Evolutionary conservation across 2,329 filamentous ascomycete genomes (phyloP), one percentile per base, ranked within the genome.

Genomic region (Phyllachora maydis): DNA sequence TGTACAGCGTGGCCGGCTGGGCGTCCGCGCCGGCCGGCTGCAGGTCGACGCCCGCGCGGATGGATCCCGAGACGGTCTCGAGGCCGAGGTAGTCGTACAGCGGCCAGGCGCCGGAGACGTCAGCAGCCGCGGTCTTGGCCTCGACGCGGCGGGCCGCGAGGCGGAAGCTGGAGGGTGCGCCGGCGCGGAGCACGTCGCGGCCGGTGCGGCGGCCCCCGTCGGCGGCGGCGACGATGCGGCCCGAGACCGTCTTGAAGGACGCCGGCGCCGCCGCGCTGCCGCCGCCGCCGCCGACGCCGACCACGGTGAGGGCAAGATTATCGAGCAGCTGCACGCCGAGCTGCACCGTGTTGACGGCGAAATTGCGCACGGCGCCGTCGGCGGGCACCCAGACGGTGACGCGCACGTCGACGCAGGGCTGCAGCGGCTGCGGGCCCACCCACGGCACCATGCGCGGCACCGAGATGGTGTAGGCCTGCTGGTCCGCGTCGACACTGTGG

Each of bases 101-200:
- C 1, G 60, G 56, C 44, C 56, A 64, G 37, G 47, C 50, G 15
- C 61, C 61, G 9, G 29, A 28, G 30, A 66, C 50, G 9, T 38
- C 23, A 6, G 54, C 55, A 2, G 54, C 48, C 3, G 49, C 46
- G 11, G 58, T 56, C 14, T 37, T 32, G 9, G 56, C 43, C 14
- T 43, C 35, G 26, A 58, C 49, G 23, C 46, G 34, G 16, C 54
- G 47, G 1, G 53, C 52, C 26, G 49, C 38, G 21, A 65, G 39
- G 5, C 32, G 30, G 37, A 55, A 62, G 1, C 48, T 41, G 6
- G 35, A 24, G 3, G 38, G 41, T 0, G 42, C 35, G 4, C 38
- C 37, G 8, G 35, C 13, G 25, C 38, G 39, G 9, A 32, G 30
- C 23, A 40, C 34, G n/a, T n/a, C n/a, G n/a, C n/a, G n/a, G 6